Conservation (phyloP, 2,329 filamentous ascomycete genomes). For the Aspergillus ochraceoroseus region DNA sequence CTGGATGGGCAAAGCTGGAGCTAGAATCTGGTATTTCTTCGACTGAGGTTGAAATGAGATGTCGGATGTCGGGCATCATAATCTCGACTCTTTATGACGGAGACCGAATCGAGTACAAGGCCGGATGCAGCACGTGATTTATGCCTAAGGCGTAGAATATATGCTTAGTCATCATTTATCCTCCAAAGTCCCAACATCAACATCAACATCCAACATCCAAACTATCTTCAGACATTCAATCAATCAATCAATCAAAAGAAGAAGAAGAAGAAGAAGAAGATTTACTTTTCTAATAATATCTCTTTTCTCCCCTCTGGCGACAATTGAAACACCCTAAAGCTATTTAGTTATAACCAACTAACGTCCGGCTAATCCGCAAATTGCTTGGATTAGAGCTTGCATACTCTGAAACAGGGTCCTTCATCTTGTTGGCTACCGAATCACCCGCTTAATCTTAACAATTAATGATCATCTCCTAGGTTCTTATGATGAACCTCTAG, state of each 20-base stretch:
- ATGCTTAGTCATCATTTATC: neutral
- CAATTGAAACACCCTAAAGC: too few relatives aligned
- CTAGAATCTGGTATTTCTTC: neutral
- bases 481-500: too few relatives aligned
- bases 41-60: too few relatives aligned
- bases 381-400: slow-evolving; percentile 2
- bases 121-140: neutral
- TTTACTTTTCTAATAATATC: too few relatives aligned
- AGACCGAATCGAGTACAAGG: neutral
- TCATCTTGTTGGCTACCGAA: slow-evolving; percentile 6
- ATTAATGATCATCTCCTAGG: neutral
- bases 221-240: too few relatives aligned
- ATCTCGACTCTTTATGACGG: slow-evolving; percentile 8
- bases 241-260: too few relatives aligned
- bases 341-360: neutral
- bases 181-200: too few relatives aligned
- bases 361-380: slow-evolving; percentile 5
- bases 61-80: too few relatives aligned
- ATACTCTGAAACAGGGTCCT: slow-evolving; percentile 18
- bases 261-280: too few relatives aligned
- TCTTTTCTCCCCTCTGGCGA: too few relatives aligned
- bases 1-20: neutral
- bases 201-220: too few relatives aligned
- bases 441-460: neutral
- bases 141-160: neutral